phyloP scores from a whole-genome alignment of 306 rosid species.

The Dryas alaskensis region DNA sequence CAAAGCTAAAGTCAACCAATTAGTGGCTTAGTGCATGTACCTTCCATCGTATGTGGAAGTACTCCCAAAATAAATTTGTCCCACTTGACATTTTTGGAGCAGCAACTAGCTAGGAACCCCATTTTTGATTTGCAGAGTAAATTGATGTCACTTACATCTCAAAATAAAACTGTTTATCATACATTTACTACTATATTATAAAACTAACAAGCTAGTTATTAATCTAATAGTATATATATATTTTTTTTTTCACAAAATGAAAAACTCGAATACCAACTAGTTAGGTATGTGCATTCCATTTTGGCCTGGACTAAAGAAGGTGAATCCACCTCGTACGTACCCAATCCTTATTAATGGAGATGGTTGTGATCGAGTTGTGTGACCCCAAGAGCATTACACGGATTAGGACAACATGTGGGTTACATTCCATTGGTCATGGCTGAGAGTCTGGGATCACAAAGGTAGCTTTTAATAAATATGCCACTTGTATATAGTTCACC shows the following conservation, averaged over 20 bases:
- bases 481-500: background rate
- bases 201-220: too few species aligned
- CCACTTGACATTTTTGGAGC: too few species aligned
- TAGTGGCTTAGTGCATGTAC: background rate
- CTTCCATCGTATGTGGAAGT: background rate
- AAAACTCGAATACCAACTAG: too few species aligned
- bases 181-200: too few species aligned
- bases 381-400: conserved; percentile 25
- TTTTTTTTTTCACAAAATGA: too few species aligned
- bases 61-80: background rate
- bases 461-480: conserved; percentile 1
- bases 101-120: too few species aligned
- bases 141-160: background rate
- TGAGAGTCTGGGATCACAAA: background rate
- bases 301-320: background rate
- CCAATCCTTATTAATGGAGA: background rate
- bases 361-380: background rate
- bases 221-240: too few species aligned
- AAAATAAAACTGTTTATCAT: too few species aligned
- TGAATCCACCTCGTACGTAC: background rate
- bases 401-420: conserved; percentile 29
- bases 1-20: conserved; percentile 4
- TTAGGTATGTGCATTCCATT: too few species aligned
- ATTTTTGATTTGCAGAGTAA: background rate
- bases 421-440: conserved; percentile 12